Evolutionary conservation across 805 yeast species (phyloP), one percentile per base, ranked within the genome.

Genomic region (Candida hispaniensis): DNA sequence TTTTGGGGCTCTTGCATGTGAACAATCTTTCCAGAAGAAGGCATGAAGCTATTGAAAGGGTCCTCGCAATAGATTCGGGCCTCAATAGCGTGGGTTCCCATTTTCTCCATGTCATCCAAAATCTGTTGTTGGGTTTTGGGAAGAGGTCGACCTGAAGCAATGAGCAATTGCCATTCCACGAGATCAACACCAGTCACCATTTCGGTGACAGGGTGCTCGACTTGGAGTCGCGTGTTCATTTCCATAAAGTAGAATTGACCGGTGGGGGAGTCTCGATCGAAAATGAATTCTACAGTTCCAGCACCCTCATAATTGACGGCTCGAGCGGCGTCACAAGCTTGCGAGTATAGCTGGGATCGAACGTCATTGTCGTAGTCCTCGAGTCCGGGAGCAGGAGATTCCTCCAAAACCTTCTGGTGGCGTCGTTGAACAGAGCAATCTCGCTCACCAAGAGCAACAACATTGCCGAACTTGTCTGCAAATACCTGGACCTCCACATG

Each of bases 381-480:
- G 38, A 69, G 57, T 41, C 69, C 68, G 13, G 73, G 73, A 14
- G 74, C 73, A 4, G 75, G 75, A 0, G 73, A 66, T 46, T 69
- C 73, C 50, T 69, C 75, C 22, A 69, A 59, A 29, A 69, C 60
- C 50, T 69, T 69, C 48, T 69, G 75, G 50, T 69, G 71, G 45
- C 75, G 59, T 47, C 75, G 59, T 49, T 69, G 75, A 42, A 69
- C 66, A 7, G 72, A 66, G 47, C 75, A 69, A 45, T 69, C 75
- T 48, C 75, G 56, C 50, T 69, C 75, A 18, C 73, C 73, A 23
- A 69, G 50, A 7, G 73, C 72, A 44, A 67, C 64, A n/a, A 71
- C 73, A 43, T 61, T 61, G 27, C 74, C 74, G 35, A 56, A 54
- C 33, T 68, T 68, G 47, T 69, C 74, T 32, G 73, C 75, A 44